Evolutionary conservation across 208 protist genomes (phyloP).

Genomic region (Leishmania mexicana): DNA sequence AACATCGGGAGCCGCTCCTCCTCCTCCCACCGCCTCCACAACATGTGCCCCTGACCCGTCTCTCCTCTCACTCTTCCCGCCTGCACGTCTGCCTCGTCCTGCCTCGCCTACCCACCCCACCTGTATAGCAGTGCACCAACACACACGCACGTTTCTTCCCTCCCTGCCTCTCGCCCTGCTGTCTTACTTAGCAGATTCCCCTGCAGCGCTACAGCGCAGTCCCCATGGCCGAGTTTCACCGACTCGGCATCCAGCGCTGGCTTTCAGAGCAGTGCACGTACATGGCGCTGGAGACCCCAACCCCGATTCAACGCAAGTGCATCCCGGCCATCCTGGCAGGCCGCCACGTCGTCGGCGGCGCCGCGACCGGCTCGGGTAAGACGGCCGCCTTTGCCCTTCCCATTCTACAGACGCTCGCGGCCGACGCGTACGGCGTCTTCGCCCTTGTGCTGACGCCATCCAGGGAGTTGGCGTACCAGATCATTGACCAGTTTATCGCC

Average conservation of each 20-base stretch:
- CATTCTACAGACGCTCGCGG: conserved; percentile 94
- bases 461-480: conserved; percentile 96
- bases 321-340: conserved; percentile 85
- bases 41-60: background rate
- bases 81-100: background rate
- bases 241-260: conserved; percentile 74
- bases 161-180: background rate
- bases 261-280: conserved; percentile 76
- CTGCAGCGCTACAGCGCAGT: background rate
- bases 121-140: background rate
- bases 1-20: background rate
- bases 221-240: conserved; percentile 65
- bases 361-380: conserved; percentile 98
- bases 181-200: background rate
- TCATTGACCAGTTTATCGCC: conserved; percentile 90
- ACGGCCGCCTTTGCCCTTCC: conserved; percentile 98
- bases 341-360: conserved; percentile 92
- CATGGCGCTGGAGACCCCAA: conserved; percentile 82
- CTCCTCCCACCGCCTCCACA: background rate
- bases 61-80: background rate
- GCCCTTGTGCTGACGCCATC: conserved; percentile 97
- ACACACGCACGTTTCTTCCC: background rate
- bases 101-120: background rate
- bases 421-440: conserved; percentile 97
- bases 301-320: conserved; percentile 74